Evolutionary conservation across 108 stramenopile genomes (phyloP).

Genomic region (Parietichytrium sp.): DNA sequence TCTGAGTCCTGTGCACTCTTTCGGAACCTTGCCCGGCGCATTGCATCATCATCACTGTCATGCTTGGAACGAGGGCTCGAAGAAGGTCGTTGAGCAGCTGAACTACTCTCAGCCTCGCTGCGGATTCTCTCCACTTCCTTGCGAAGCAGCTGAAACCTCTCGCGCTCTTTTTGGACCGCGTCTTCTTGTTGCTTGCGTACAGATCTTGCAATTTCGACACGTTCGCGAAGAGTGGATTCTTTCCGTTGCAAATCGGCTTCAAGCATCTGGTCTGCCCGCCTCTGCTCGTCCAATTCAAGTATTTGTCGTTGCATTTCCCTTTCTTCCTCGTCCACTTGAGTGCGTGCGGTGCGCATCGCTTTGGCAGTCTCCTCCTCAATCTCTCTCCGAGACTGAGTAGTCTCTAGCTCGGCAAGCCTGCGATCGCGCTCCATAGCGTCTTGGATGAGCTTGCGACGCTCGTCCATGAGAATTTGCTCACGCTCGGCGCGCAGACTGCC

Average conservation of each 20-base stretch:
- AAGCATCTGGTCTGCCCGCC: conserved; percentile 1
- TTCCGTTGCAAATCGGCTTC: conserved; percentile 21
- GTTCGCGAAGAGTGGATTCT: too few relatives aligned
- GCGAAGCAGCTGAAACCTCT: too few relatives aligned
- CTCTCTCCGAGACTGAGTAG: background rate
- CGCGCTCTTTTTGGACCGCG: too few relatives aligned
- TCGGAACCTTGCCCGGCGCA: too few relatives aligned
- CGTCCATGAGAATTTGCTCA: background rate
- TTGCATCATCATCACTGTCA: too few relatives aligned
- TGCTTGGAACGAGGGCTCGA: too few relatives aligned
- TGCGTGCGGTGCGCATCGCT: background rate
- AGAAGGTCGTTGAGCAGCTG: too few relatives aligned
- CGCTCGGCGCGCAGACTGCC: background rate
- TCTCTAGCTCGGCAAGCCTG: background rate
- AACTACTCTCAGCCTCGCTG: too few relatives aligned
- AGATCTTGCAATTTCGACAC: too few relatives aligned
- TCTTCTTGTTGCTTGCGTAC: too few relatives aligned
- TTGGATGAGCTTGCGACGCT: background rate
- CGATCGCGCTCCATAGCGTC: background rate
- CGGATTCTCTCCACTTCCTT: too few relatives aligned
- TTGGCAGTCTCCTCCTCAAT: background rate
- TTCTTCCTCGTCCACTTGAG: conserved; percentile 1
- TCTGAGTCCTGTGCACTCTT: too few relatives aligned
- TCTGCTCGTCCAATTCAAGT: background rate
- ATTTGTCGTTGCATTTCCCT: conserved; percentile 1